Evolutionary conservation across 192 early-diverging fungal species (phyloP).

Genomic region (Coemansia sp.): DNA sequence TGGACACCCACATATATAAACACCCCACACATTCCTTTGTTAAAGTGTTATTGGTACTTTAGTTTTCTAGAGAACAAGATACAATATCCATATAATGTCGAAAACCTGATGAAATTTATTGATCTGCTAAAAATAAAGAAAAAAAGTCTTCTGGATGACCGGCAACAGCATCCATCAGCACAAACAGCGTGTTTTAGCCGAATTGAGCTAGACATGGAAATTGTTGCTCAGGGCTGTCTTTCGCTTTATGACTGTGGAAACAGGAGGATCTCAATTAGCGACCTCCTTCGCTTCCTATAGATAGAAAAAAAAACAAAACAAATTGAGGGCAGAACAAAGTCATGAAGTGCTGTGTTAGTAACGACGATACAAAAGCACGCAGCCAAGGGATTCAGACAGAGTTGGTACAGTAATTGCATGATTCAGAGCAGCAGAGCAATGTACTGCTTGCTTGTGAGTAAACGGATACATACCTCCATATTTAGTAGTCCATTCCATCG

Average conservation of each 20-base stretch:
- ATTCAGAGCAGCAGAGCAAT: neutral
- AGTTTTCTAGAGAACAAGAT: neutral
- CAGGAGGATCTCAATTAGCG: neutral
- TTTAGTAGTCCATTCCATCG: conserved; percentile 94
- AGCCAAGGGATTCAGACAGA: too few relatives aligned
- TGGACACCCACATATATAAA: neutral
- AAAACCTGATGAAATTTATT: neutral
- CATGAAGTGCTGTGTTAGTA: too few relatives aligned
- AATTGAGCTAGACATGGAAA: neutral
- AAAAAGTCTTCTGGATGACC: neutral
- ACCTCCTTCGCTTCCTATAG: neutral
- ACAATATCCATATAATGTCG: neutral
- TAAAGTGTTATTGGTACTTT: neutral
- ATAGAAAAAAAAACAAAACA: neutral
- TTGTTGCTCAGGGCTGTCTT: neutral
- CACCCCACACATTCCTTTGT: neutral
- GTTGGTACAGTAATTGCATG: neutral
- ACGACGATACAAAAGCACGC: too few relatives aligned
- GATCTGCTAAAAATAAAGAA: neutral
- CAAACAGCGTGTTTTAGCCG: neutral
- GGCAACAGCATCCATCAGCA: neutral
- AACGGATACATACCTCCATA: conserved; percentile 60
- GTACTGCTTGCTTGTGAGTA: too few relatives aligned
- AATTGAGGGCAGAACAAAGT: too few relatives aligned
- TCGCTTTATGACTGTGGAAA: neutral